phyloP scores from a whole-genome alignment of 805 yeast species.

The Lipomyces starkeyi region DNA sequence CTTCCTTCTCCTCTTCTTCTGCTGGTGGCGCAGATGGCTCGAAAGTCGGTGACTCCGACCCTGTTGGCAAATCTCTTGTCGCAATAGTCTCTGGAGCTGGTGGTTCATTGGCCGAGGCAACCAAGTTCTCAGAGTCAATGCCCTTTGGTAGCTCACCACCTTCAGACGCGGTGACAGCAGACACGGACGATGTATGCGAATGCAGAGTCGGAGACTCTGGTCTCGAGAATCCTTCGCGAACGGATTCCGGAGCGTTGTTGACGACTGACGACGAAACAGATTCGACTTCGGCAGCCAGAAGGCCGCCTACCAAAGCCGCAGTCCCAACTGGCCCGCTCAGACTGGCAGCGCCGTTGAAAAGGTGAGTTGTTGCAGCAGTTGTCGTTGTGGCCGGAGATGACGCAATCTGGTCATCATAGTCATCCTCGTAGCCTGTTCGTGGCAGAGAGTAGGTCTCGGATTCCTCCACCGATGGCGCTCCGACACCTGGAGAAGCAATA shows the following conservation, averaged over 20 bases:
- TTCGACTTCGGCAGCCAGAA: constrained; percentile 28
- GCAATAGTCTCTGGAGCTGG: not conserved
- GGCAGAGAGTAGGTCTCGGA: constrained; percentile 28
- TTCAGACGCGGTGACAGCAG: constrained; percentile 39
- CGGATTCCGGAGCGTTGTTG: constrained; percentile 89
- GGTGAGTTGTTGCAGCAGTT: constrained; percentile 26
- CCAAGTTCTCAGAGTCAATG: constrained; percentile 27
- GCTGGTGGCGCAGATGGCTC: constrained; percentile 7
- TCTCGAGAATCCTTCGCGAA: constrained; percentile 60
- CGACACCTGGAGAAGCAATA: constrained; percentile 1
- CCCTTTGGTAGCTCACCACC: constrained; percentile 26
- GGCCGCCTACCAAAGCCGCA: not conserved
- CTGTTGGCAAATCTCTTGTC: not conserved
- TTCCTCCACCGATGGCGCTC: constrained; percentile 15
- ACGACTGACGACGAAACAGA: constrained; percentile 89
- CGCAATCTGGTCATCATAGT: constrained; percentile 18
- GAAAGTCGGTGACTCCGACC: constrained; percentile 24
- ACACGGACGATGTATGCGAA: constrained; percentile 42
- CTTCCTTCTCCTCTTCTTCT: constrained; percentile 21
- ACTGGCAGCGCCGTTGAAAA: constrained; percentile 16
- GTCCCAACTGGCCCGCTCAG: constrained; percentile 17
- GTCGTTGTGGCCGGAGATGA: constrained; percentile 33
- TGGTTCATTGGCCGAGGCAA: not conserved
- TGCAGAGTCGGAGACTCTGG: constrained; percentile 51
- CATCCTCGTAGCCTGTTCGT: constrained; percentile 28